Percentiles rank a stretch among this genome's conserved stretches.
These are phyloP conservation scores for Eucalyptus viminalis DNA, from an alignment of 345 rosid genomes.

Conservation along the genomic window DNA sequence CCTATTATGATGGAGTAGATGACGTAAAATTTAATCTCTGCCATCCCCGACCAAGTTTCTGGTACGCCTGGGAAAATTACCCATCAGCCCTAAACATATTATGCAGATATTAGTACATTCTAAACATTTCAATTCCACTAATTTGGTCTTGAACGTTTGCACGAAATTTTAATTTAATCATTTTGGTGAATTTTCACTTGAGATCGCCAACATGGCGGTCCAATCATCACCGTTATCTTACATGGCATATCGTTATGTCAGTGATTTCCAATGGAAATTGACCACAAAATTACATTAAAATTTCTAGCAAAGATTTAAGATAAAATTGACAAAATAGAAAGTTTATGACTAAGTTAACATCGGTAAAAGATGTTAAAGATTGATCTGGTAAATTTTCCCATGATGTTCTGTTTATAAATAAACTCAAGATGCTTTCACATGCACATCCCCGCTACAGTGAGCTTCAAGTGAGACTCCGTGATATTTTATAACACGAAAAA, in stretches of 20 bases:
- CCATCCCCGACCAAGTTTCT: neutral
- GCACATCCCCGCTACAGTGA: neutral
- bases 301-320: neutral
- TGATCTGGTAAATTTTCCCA: neutral
- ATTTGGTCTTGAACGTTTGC: neutral
- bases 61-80: neutral
- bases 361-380: neutral
- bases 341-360: neutral
- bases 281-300: neutral
- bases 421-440: neutral
- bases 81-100: neutral
- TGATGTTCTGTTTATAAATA: neutral
- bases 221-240: neutral
- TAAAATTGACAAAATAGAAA: neutral
- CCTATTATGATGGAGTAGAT: neutral
- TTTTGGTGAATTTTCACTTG: neutral
- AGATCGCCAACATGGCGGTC: accelerated
- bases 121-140: neutral
- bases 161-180: neutral
- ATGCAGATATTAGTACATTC: accelerated
- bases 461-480: neutral
- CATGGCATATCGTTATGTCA: accelerated
- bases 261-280: neutral
- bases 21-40: neutral
- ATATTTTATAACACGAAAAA: neutral